Conservation (phyloP, 257 asterid genomes). For the Asclepias syriaca region DNA sequence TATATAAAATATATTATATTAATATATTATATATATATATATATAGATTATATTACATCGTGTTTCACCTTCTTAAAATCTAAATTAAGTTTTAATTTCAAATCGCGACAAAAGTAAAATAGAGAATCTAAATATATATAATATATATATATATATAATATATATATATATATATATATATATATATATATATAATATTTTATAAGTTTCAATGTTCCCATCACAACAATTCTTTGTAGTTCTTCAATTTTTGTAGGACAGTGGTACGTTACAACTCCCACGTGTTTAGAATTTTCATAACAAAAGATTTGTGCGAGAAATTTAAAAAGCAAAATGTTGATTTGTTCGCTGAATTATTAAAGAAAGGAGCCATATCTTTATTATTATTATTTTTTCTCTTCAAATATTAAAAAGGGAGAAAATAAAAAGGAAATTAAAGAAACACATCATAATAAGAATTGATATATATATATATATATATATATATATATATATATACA, state of each 20-base stretch:
- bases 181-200: neutral
- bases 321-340: neutral
- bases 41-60: neutral
- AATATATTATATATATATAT: neutral
- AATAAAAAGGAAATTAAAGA: neutral
- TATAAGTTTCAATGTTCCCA: neutral
- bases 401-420: neutral
- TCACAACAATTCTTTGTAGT: neutral
- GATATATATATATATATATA: neutral
- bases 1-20: no score
- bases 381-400: neutral
- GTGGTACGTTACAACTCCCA: neutral
- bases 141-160: neutral
- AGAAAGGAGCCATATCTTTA: neutral
- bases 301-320: no score
- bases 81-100: neutral
- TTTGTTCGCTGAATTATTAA: constrained; percentile 5
- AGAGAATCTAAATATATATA: no score
- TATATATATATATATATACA: neutral
- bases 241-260: neutral
- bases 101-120: neutral
- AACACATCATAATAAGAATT: neutral
- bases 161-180: no score
- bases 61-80: neutral
- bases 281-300: neutral